Evolutionary conservation across 768 basidiomycete genomes (phyloP), one percentile per base, ranked within the genome.

Genomic region (Tulasnella sp.): DNA sequence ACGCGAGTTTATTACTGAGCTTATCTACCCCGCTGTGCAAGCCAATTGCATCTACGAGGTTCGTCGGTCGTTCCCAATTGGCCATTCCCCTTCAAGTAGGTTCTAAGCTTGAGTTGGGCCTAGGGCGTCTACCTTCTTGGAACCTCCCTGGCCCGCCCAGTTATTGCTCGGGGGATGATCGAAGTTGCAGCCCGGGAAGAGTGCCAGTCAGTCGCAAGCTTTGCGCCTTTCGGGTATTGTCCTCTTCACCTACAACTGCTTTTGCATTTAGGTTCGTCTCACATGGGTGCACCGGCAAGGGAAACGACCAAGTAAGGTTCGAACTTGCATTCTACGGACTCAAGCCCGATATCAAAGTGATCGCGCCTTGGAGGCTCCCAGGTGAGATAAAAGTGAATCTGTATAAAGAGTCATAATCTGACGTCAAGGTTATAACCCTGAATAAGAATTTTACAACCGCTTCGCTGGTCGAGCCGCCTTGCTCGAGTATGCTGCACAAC

Each of bases 141-240:
- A 30, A 98, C 96, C 11, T 97, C 94, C 8, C 85, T 99, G 53
- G 94, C 96, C 53, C 89, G 96, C 27, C 96, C 96, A 22, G 94
- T 99, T 66, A 99, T 98, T 69, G 92, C 96, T 57, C 92, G 96
- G 63, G 94, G 93, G 25, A 99, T 99, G 96, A 98, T 99, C 61
- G 84, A 85, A 38, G 76, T 87, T 54, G 96, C 94, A 19, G 90
- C 86, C 42, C 76, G 75, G 65, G 92, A 97, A 71, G 85, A 85
- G 51, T 99, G 96, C 89, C 90, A 97, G 91, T 94, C 70, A 77
- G 89, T 73, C 12, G 9, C 58, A 49, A 12, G 19, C 15, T 34
- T 10, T n/a, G 21, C 48, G n/a, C n/a, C n/a, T n/a, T n/a, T n/a
- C n/a, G n/a, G n/a, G n/a, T n/a, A n/a, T n/a, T 25, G 29, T 52